Conservation (phyloP, 495 filamentous ascomycete genomes). For the Penicillium pancosmium region DNA sequence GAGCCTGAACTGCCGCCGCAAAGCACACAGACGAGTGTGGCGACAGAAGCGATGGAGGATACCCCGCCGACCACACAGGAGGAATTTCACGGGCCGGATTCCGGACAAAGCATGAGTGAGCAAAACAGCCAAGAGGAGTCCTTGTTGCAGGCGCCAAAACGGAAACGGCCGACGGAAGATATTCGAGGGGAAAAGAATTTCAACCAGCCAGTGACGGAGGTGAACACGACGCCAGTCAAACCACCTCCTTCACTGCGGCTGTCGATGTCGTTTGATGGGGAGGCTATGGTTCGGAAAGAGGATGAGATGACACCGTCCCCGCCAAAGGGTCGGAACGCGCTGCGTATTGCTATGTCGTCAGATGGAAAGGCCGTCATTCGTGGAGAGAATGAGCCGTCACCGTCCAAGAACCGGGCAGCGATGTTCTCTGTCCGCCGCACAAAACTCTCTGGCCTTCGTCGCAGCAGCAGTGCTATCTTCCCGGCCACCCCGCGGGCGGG, state of each 20-base stretch:
- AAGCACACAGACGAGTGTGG: constrained; percentile 44
- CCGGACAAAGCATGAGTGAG: constrained; percentile 18
- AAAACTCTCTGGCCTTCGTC: constrained; percentile 58
- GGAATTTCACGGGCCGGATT: constrained; percentile 20
- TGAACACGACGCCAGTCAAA: constrained; percentile 29
- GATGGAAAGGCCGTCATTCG: constrained; percentile 55
- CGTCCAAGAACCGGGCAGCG: constrained; percentile 55
- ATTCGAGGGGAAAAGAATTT: constrained; percentile 21
- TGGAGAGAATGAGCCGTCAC: constrained; percentile 50
- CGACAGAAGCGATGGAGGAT: constrained; percentile 34
- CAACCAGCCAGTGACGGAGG: constrained; percentile 18
- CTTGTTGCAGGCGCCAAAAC: constrained; percentile 30
- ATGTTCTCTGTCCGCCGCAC: constrained; percentile 53
- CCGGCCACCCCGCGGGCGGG: constrained; percentile 38
- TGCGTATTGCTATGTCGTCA: constrained; percentile 53
- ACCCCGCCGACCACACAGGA: constrained; percentile 33
- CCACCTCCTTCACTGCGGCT: constrained; percentile 56
- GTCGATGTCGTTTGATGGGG: constrained; percentile 79
- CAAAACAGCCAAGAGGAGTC: constrained; percentile 22
- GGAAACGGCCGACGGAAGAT: constrained; percentile 44
- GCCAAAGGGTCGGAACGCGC: constrained; percentile 52
- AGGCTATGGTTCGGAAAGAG: constrained; percentile 73
- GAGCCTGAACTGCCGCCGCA: constrained; percentile 26
- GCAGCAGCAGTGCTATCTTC: constrained; percentile 61
- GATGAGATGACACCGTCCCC: constrained; percentile 71